A percentile compares a stretch with the other conserved stretches of the same genome.
These are phyloP conservation scores for Bruguiera hainesii DNA, from an alignment of 441 rosid species.

Conservation along the genomic window DNA sequence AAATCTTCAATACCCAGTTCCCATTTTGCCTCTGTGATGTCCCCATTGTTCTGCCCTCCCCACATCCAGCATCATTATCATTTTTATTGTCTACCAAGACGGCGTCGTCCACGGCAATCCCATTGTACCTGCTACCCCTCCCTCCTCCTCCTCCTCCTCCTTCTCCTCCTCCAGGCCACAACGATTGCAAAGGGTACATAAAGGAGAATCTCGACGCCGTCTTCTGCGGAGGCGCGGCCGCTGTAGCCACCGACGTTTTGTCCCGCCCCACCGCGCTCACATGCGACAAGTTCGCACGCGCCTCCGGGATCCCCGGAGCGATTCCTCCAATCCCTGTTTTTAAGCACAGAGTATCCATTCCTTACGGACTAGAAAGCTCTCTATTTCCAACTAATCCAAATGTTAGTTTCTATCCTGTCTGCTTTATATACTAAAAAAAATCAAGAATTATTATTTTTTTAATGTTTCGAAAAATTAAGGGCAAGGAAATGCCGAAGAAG, in stretches of 20 bases:
- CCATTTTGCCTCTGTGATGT: conserved; percentile 34
- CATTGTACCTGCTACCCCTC: conserved; percentile 35
- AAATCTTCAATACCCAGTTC: conserved; percentile 86
- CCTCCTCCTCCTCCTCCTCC: conserved; percentile 36
- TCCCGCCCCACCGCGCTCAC: conserved; percentile 47
- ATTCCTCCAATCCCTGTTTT: conserved; percentile 56
- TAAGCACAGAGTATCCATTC: conserved; percentile 67
- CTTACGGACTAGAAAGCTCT: background rate
- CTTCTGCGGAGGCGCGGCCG: conserved; percentile 34
- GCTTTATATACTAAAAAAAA: no score
- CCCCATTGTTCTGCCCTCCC: conserved; percentile 22
- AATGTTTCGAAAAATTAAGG: no score
- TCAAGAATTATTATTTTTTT: no score
- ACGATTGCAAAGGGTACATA: conserved; percentile 54
- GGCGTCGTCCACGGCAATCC: conserved; percentile 60
- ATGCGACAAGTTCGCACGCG: conserved; percentile 41
- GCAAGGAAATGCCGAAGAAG: no score
- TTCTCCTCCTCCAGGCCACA: conserved; percentile 59
- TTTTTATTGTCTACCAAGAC: conserved; percentile 34
- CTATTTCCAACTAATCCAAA: background rate
- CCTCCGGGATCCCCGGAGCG: conserved; percentile 56
- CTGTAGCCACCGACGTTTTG: conserved; percentile 29
- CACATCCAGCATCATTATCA: conserved; percentile 16
- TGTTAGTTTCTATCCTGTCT: background rate
- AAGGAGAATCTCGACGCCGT: conserved; percentile 60